Percentiles rank a stretch among this genome's conserved stretches.
Evolutionary conservation across 768 basidiomycete genomes (phyloP).

Genomic region (Pulveroboletus frians): DNA sequence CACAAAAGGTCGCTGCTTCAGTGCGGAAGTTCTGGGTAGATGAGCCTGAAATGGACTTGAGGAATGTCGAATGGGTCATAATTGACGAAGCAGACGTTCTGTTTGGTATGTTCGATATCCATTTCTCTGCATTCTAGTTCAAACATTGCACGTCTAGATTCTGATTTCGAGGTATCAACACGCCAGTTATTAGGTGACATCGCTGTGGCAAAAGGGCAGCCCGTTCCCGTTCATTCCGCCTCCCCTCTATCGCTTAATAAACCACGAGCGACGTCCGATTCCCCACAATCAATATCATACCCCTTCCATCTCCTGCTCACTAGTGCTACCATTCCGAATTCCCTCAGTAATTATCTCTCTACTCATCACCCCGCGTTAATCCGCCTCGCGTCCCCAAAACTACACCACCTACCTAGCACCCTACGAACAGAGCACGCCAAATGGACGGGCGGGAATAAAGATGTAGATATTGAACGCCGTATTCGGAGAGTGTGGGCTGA

Average conservation of each 20-base stretch:
- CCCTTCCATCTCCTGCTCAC: slow-evolving; percentile 81
- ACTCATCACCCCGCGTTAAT: slow-evolving; percentile 54
- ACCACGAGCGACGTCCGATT: slow-evolving; percentile 3
- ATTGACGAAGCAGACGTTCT: slow-evolving; percentile 90
- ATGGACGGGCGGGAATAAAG: slow-evolving; percentile 77
- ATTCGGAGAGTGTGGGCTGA: slow-evolving; percentile 72
- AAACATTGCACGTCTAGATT: slow-evolving; percentile 42
- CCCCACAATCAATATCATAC: slow-evolving; percentile 35
- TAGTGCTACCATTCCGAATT: slow-evolving; percentile 82
- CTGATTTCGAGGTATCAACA: slow-evolving; percentile 78
- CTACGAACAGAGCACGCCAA: slow-evolving; percentile 68
- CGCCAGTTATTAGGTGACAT: slow-evolving; percentile 66
- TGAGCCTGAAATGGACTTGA: slow-evolving; percentile 56
- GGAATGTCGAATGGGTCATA: slow-evolving; percentile 81
- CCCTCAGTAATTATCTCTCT: slow-evolving; percentile 62
- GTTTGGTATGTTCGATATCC: slow-evolving; percentile 51
- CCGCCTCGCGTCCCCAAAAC: slow-evolving; percentile 74
- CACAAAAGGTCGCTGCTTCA: slow-evolving; percentile 14
- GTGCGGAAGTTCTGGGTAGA: slow-evolving; percentile 38
- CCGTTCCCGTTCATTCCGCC: slow-evolving; percentile 14
- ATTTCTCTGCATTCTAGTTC: not conserved
- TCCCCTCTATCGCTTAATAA: slow-evolving; percentile 16
- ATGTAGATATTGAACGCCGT: slow-evolving; percentile 72
- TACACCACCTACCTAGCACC: slow-evolving; percentile 71
- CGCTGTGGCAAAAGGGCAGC: slow-evolving; percentile 48